phyloP scores from a whole-genome alignment of 2,329 filamentous ascomycete genomes.

The Blastomyces percursus region DNA sequence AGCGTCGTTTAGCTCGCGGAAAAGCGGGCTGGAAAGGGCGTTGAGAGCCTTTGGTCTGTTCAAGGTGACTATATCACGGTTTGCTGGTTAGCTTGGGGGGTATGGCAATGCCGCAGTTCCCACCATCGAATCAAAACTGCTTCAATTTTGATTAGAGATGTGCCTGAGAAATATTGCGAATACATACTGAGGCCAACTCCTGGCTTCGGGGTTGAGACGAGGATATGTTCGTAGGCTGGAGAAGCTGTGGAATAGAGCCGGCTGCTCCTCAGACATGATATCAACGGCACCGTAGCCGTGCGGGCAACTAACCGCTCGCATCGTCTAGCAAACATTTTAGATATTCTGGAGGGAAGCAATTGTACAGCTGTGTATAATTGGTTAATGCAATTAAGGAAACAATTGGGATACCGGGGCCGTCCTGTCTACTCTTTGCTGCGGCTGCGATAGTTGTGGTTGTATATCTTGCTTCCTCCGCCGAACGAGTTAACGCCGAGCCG shows the following conservation, averaged over 20 bases:
- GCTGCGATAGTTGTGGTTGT: background rate
- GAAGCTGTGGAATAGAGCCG: constrained; percentile 34
- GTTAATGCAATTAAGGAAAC: background rate
- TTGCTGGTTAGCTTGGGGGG: background rate
- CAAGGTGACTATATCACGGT: constrained; percentile 57
- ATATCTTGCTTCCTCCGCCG: background rate
- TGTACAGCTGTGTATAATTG: constrained; percentile 13
- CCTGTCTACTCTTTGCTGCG: background rate
- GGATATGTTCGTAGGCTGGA: constrained; percentile 63
- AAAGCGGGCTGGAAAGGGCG: constrained; percentile 81
- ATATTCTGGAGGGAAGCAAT: constrained; percentile 37
- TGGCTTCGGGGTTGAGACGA: constrained; percentile 72
- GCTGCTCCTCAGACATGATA: constrained; percentile 24
- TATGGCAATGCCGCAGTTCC: constrained; percentile 6
- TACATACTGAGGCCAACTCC: constrained; percentile 74
- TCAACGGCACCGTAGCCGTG: constrained; percentile 34
- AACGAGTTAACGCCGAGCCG: background rate
- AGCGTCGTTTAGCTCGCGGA: constrained; percentile 75
- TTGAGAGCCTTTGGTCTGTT: constrained; percentile 94
- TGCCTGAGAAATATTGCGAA: background rate
- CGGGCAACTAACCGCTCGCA: constrained; percentile 51
- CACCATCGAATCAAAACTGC: constrained; percentile 5
- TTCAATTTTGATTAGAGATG: background rate
- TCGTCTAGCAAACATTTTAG: constrained; percentile 35
- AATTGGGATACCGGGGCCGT: background rate